Evolutionary conservation across 177 flowering plant genomes (phyloP).

Genomic region (Tripterygium wilfordii): DNA sequence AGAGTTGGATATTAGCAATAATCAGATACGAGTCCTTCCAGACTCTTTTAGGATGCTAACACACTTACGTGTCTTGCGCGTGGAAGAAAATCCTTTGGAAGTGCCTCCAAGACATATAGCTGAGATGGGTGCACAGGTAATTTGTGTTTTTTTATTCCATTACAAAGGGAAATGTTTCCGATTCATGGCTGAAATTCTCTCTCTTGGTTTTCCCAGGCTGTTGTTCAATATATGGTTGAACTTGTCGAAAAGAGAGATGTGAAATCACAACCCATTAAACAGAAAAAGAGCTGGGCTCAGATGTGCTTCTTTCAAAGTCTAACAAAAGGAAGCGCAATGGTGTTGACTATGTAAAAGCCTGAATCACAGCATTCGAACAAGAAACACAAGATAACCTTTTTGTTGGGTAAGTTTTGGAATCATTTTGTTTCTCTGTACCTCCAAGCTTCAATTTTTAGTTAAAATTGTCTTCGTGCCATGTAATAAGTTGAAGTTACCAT

Average conservation of each 20-base stretch:
- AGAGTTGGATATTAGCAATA: conserved; percentile 82
- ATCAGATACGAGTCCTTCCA: conserved; percentile 78
- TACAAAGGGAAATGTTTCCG: too few species aligned
- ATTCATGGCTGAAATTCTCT: background rate
- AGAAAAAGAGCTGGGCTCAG: conserved; percentile 57
- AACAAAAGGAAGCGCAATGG: conserved; percentile 65
- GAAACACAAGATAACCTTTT: background rate
- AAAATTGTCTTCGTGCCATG: too few species aligned
- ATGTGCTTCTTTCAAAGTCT: conserved; percentile 58
- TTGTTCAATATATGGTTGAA: conserved; percentile 73
- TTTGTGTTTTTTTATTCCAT: background rate
- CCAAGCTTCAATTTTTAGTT: too few species aligned
- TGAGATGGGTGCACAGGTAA: conserved; percentile 84
- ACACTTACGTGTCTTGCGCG: conserved; percentile 47
- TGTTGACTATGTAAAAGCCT: conserved; percentile 37
- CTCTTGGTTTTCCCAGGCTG: conserved; percentile 45
- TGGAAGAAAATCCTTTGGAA: conserved; percentile 74
- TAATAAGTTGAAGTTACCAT: too few species aligned
- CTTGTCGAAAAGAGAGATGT: conserved; percentile 43
- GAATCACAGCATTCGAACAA: background rate
- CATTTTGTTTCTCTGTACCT: too few species aligned
- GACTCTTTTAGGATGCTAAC: conserved; percentile 76
- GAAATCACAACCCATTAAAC: conserved; percentile 49
- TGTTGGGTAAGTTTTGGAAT: conserved; percentile 1
- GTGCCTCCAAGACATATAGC: conserved; percentile 69